Base-by-base conservation (phyloP, 495 filamentous ascomycete species). In the Aspergillus diversus region DNA sequence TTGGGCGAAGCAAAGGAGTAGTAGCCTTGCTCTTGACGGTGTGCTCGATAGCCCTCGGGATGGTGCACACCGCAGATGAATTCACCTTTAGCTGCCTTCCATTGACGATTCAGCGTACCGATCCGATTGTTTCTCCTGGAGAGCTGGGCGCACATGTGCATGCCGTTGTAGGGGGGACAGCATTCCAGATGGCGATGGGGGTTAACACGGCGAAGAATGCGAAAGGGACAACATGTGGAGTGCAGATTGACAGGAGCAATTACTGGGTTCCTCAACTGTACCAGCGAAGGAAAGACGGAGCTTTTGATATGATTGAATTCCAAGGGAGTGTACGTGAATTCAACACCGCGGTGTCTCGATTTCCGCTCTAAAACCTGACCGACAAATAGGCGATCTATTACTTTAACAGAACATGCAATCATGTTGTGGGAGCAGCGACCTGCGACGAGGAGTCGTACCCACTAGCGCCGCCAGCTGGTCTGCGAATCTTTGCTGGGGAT, bases 241-340 rank as follows among this genome's bases (percentile, higher is more conserved):
- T 89, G 65, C 85, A 81, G 67, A 81, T 83, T 58, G 91, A 94
- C 73, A 77, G 86, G 66, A 89, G 86, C 67, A 87, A 87, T 75
- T 93, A 94, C 75, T 94, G 91, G 91, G 82, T 88, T 60, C 90
- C 90, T 3, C 76, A 75, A 50, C 78, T 93, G n/a, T 92, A 86
- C 74, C 90, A 86, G 75, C 76, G 81, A 31, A 78, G 80, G 37
- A 73, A 81, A 65, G 87, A 88, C 64, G 85, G 85, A 8, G 77
- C 76, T 34, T 89, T 94, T 47, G 64, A 69, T 63, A 16, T 68
- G 31, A 39, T 68, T 37, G 60, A 70, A 56, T 56, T 63, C 59
- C 50, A 62, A 27, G 51, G 32, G 13, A 69, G 34, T 48, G 66
- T 65, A 66, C 37, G 60, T 57, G 16, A 9, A 3, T 8, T 27